Evolutionary conservation across 1,139 yeast species (phyloP), one percentile per base, ranked within the genome.

Genomic region (Kluyveromyces marxianus): DNA sequence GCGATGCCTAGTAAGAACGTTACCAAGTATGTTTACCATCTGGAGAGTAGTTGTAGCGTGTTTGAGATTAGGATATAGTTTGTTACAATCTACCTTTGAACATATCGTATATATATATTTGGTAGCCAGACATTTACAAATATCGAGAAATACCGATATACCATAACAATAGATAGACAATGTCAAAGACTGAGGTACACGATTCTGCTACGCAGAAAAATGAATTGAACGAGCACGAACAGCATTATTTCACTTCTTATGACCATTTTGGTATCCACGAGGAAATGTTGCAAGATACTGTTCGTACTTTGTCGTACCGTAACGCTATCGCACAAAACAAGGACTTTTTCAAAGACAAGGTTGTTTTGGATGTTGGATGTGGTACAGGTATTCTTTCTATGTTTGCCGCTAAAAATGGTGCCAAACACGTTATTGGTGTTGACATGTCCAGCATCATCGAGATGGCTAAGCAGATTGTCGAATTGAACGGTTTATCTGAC

Each of bases 361-460:
- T 89, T 50, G 99, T 94, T n/a, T 74, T 94, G 51, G 99, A 94
- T 69, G 98, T 94, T 51, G 98, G 98, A 41, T 92, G 97, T 69
- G 98, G 98, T 57, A 92, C 97, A 8, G 98, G 98, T 56, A 88
- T 92, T 58, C 72, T 92, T 55, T 89, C 97, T 26, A 87, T 92
- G 96, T 92, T 92, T 74, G 97, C 97, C n/a, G 96, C 90, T 44
- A 83, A 84, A 62, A 94, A 97, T 25, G 98, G 97, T 54, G 97
- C 97, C 54, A 88, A 88, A 67, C 97, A 89, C 63, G 97, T 92
- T 47, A 84, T 89, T 66, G 95, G 96, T 39, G 96, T 90, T 44
- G 99, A 94, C 69, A 90, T 90, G 95, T 88, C 97, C 35, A 86
- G 87, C 63, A 92, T 94, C 63, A 90, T 94, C 59, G 95, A 82